Evolutionary conservation across 164 flowering plant species (phyloP), one percentile per base, ranked within the genome.

Genomic region (Chloranthus sessilifolius): DNA sequence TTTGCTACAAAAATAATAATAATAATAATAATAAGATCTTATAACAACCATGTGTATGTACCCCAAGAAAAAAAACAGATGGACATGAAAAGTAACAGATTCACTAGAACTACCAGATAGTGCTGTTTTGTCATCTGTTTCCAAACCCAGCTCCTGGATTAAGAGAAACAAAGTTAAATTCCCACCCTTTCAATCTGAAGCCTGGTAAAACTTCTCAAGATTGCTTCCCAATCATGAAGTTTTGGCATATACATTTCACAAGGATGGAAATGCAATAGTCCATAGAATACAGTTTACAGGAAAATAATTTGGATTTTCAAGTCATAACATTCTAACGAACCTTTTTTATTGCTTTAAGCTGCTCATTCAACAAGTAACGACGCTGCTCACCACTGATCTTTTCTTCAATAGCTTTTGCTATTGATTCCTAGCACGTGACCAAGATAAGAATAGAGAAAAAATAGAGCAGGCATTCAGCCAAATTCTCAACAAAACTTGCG

Each of bases 271-370:
- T n/a, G n/a, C n/a, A n/a, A n/a, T n/a, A n/a, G n/a, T n/a, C n/a
- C n/a, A n/a, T n/a, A n/a, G n/a, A n/a, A n/a, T n/a, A n/a, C n/a
- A n/a, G n/a, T n/a, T n/a, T n/a, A n/a, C n/a, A n/a, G n/a, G n/a
- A n/a, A n/a, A n/a, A n/a, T n/a, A n/a, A n/a, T n/a, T n/a, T n/a
- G n/a, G n/a, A n/a, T n/a, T n/a, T n/a, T n/a, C n/a, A n/a, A n/a
- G n/a, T n/a, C n/a, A n/a, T n/a, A n/a, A n/a, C n/a, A 5, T 23
- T n/a, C n/a, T n/a, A n/a, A n/a, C 28, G 44, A 41, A 80, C 99
- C 97, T 94, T 94, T 69, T 94, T 94, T 65, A 94, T 94, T 39
- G 97, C 99, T 69, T 94, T 94, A 50, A 89, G 90, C 65, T 94
- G 99, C 67, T 94, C 99, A 70, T 86, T 89, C 73, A 94, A 64